Conservation (phyloP, 805 yeast species). For the Tetrapisispora nanseiensis region DNA sequence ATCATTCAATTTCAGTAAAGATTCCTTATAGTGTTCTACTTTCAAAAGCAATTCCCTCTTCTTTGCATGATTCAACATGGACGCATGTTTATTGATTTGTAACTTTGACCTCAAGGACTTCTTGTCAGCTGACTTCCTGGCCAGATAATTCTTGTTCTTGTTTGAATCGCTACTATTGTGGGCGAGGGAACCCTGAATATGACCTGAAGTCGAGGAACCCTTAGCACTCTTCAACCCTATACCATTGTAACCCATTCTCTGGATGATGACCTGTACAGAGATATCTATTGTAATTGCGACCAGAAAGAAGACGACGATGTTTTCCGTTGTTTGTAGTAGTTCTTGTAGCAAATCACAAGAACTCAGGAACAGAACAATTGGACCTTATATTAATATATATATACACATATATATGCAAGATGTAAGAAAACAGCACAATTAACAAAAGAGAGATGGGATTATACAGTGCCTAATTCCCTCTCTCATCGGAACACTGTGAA, state of each 20-base stretch:
- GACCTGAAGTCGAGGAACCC: slow-evolving; percentile 29
- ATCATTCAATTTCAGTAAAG: background rate
- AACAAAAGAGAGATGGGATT: too few relatives aligned
- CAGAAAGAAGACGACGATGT: background rate
- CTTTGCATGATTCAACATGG: background rate
- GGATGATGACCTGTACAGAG: too few relatives aligned
- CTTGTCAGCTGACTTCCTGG: background rate
- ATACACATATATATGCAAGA: too few relatives aligned
- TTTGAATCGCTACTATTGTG: slow-evolving; percentile 5
- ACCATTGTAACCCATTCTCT: slow-evolving; percentile 3
- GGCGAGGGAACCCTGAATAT: slow-evolving; percentile 25
- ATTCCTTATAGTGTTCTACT: background rate
- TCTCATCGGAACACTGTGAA: too few relatives aligned
- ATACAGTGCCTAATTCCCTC: too few relatives aligned
- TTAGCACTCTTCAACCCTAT: slow-evolving; percentile 27
- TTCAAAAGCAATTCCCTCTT: background rate
- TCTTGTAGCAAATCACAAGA: too few relatives aligned
- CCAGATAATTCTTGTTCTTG: slow-evolving; percentile 1
- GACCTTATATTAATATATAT: too few relatives aligned
- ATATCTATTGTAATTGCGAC: background rate
- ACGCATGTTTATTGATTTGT: background rate
- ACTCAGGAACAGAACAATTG: too few relatives aligned
- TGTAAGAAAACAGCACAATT: too few relatives aligned
- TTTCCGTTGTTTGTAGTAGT: too few relatives aligned
- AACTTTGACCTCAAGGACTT: too few relatives aligned